Percentiles rank a stretch among this genome's conserved stretches.
These are phyloP conservation scores for Fraxinus latifolia DNA, from an alignment of 305 asterid species.

Conservation along the genomic window DNA sequence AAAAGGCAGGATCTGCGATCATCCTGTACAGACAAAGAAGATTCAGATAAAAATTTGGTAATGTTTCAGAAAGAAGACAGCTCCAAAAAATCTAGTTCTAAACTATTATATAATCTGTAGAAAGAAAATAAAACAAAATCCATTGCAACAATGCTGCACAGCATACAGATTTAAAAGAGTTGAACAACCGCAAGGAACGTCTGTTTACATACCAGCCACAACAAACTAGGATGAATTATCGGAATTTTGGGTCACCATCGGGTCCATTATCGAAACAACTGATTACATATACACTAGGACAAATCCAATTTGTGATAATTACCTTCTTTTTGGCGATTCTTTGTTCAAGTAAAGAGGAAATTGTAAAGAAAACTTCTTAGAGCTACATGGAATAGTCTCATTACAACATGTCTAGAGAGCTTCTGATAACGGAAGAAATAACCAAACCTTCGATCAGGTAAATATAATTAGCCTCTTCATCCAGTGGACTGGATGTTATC, in stretches of 20 bases:
- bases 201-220: neutral
- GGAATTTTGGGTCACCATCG: neutral
- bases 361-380: neutral
- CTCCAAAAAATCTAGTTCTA: constrained; percentile 2
- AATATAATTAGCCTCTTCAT: neutral
- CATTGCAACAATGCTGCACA: neutral
- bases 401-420: neutral
- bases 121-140: neutral
- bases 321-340: neutral
- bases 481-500: constrained; percentile 5
- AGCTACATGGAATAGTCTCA: neutral
- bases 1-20: constrained; percentile 97
- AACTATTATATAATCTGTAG: neutral
- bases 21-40: constrained; percentile 53
- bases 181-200: neutral
- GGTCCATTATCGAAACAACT: neutral
- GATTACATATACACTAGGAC: neutral
- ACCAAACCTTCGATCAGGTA: neutral
- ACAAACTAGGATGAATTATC: neutral
- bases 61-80: neutral
- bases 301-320: neutral
- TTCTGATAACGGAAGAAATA: neutral
- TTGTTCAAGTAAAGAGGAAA: neutral
- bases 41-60: constrained; percentile 16
- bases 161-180: neutral